Evolutionary conservation across 75 land plant species (phyloP), one percentile per base, ranked within the genome.

Genomic region (Chamaecyparis obtusa): DNA sequence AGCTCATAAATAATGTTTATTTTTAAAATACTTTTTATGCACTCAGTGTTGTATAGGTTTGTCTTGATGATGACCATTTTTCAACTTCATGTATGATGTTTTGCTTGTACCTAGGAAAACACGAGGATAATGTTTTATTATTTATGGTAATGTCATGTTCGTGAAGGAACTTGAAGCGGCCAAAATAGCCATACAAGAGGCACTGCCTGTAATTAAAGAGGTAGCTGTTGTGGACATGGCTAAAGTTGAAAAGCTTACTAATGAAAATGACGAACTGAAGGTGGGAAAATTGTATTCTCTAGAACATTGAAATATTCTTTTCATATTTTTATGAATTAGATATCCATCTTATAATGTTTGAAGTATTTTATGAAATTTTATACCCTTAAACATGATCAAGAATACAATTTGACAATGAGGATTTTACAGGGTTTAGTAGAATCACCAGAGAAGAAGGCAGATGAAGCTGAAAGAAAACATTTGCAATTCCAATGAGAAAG

Each of bases 141-240:
- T n/a, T n/a, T n/a, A n/a, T n/a, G n/a, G n/a, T n/a, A 90, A 94
- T 90, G 89, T 88, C 9, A 87, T 89, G 85, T 87, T 96, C 37
- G 88, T 91, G 0, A 89, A 88, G 27, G 99, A 95, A 89, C 89
- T 86, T 48, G 95, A 92, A 85, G 91, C 90, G n/a, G 95, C 94
- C 76, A 94, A 87, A 87, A 79, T 88, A 84, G 97, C 99, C 32
- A 89, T 96, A 74, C 95, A 91, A 86, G 89, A 95, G 89, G 99
- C 99, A 78, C 96, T 91, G 27, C 92, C 94, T 35, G 92, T 92
- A 37, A 90, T 94, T 51, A 89, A 91, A 83, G 95, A 95, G 86
- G 93, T 93, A 30, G 91, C 95, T 48, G 92, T 93, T 27, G 96
- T 94, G 21, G 93, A 90, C 83, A 91, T 93, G 57, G 94, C 93